Evolutionary conservation across 2,329 filamentous ascomycete species (phyloP), one percentile per base, ranked within the genome.

Genomic region (Xylariaceae sp.): DNA sequence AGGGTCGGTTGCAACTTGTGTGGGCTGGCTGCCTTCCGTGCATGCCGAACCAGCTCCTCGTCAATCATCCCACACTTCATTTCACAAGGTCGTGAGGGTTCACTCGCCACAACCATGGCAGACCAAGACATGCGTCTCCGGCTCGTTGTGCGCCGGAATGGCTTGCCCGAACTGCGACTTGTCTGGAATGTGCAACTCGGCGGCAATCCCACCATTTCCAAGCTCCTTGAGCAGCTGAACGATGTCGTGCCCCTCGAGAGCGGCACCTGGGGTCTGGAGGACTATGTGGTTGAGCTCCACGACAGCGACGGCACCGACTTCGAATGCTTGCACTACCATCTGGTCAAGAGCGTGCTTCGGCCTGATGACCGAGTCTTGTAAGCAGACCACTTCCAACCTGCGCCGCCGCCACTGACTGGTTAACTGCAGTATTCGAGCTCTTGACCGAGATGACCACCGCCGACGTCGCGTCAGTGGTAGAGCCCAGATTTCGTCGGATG

Each of bases 291-390:
- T 35, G 89, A 95, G 73, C 80, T 96, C 2, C 73, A 74, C 17
- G 79, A 81, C 57, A 67, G 69, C 34, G 74, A 77, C 44, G 81
- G 81, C n/a, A 77, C 74, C 15, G 85, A 83, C 51, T 97, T 90
- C 65, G 93, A 97, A 74, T 94, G 90, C 67, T 75, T 97, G 58
- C 93, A 97, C 75, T 97, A 90, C 68, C 88, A 90, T 71, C 79
- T 82, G 17, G 81, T 96, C 4, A 78, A 80, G 11, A 81, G 82
- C 50, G 78, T 94, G 8, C 77, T 96, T 59, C 88, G 89, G 66
- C 87, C 93, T 55, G 91, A 94, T 57, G 92, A 97, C 68, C 85
- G 92, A 72, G 83, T 97, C 58, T 79, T 89, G 88, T 92, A 77
- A 68, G 87, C 17, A 37, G 23, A 17, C 10, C 2, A 23, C 79